Evolutionary conservation across 2,329 filamentous ascomycete species (phyloP), one percentile per base, ranked within the genome.

Genomic region (Colletotrichum incanum): DNA sequence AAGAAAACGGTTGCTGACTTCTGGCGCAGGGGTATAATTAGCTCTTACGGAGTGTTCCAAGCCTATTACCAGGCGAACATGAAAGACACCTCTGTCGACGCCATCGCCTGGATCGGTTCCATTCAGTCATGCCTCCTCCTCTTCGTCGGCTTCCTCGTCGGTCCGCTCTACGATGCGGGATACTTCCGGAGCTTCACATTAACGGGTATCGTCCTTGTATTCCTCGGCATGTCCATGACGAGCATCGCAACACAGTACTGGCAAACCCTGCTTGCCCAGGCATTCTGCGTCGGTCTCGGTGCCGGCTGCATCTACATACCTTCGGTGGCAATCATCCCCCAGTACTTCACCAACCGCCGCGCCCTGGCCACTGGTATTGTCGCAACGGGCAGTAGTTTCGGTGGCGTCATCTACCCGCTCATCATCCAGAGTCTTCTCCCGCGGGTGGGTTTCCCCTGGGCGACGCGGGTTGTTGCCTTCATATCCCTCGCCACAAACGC

Each of bases 361-460:
- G 82, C 83, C 12, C 75, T 85, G 8, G 86, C 84, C 9, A 82
- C 83, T 56, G 85, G 84, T 0, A 77, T 87, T 18, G 82, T 83
- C 1, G 80, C 83, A 0, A 79, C 80, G 0, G 86, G 86, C 0
- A 82, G 82, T 47, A 80, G 81, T 16, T 73, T 84, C 11, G 84
- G 83, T 23, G 81, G 80, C 12, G 79, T 82, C 18, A 43, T 84
- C 16, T 83, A 83, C 67, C 80, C 83, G 1, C 76, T 84, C 52
- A 73, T 84, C 8, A 81, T 85, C 61, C 76, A 80, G 50, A 74
- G 74, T 5, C 73, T 84, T 23, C 70, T 77, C 28, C 66, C 73
- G 8, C 65, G 55, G 28, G 62, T 81, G 14, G 80, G 79, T 7
- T 85, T 81, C 72, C 77, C 74, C 9, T 84, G 82, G 82, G 76